phyloP scores from a whole-genome alignment of 2,329 filamentous ascomycete genomes.

The Thyridium curvatum region DNA sequence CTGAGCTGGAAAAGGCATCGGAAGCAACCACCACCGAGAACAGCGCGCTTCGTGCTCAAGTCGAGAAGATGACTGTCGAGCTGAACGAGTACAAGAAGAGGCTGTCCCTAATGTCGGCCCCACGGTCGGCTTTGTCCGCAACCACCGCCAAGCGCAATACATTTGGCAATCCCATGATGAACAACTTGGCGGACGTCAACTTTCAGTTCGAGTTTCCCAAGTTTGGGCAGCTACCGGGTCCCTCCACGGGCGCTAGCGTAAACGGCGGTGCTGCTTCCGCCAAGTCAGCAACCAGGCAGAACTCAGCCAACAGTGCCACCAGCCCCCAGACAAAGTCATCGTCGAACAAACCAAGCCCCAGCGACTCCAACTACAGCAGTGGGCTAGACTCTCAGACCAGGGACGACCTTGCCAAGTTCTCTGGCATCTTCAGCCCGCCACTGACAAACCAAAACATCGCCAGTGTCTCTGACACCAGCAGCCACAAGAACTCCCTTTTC shows the following conservation, averaged over 20 bases:
- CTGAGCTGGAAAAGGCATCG: conserved; percentile 74
- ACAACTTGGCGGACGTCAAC: conserved; percentile 64
- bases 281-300: conserved; percentile 6
- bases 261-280: not conserved
- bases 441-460: conserved; percentile 33
- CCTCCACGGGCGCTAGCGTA: conserved; percentile 19
- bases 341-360: conserved; percentile 10
- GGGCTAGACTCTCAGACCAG: conserved; percentile 29
- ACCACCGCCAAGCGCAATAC: conserved; percentile 33
- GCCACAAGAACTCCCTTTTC: conserved; percentile 39
- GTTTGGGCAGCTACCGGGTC: conserved; percentile 68
- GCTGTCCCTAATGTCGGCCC: conserved; percentile 50
- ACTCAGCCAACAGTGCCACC: conserved; percentile 7
- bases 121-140: too few relatives aligned
- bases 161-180: conserved; percentile 42
- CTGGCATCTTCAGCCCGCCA: conserved; percentile 54
- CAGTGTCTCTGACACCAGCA: conserved; percentile 40
- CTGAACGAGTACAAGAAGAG: conserved; percentile 87
- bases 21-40: conserved; percentile 84
- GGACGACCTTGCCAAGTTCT: conserved; percentile 48
- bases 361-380: conserved; percentile 22
- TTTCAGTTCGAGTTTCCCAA: conserved; percentile 96
- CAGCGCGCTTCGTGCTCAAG: conserved; percentile 71
- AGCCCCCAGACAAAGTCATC: conserved; percentile 7
- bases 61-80: conserved; percentile 81